Percentiles rank a stretch among this genome's conserved stretches.
phyloP scores from a whole-genome alignment of 352 stramenopile genomes.

The Globisporangium echinulatum region DNA sequence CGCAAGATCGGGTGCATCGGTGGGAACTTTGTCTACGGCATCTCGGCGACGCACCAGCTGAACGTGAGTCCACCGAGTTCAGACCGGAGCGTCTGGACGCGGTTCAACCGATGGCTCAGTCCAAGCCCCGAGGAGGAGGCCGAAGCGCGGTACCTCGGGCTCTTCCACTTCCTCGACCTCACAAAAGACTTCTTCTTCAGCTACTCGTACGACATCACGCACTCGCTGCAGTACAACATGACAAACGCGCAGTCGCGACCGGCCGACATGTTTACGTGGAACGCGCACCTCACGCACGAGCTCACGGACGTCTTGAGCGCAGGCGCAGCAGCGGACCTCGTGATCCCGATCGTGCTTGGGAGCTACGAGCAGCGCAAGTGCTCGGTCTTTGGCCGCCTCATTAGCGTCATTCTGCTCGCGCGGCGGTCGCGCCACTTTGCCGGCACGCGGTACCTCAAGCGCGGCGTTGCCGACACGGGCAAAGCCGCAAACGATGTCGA shows the following conservation, averaged over 20 bases:
- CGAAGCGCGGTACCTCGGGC: conserved; percentile 88
- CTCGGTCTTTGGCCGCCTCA: conserved; percentile 91
- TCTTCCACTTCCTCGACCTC: conserved; percentile 99
- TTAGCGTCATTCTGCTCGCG: conserved; percentile 96
- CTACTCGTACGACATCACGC: conserved; percentile 98
- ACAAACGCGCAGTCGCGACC: conserved; percentile 67
- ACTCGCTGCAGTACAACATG: conserved; percentile 97
- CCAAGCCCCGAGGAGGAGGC: conserved; percentile 77
- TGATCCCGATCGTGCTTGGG: conserved; percentile 91
- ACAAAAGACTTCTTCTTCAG: conserved; percentile 99
- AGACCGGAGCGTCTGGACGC: conserved; percentile 51
- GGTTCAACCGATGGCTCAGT: conserved; percentile 82
- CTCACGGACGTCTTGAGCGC: conserved; percentile 83
- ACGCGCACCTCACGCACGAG: conserved; percentile 94
- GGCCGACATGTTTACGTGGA: conserved; percentile 97
- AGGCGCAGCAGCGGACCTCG: conserved; percentile 75
- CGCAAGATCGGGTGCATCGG: conserved; percentile 95
- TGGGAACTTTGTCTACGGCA: conserved; percentile 96
- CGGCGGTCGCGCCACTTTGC: conserved; percentile 97
- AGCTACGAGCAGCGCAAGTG: conserved; percentile 97
- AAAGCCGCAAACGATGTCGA: conserved; percentile 99
- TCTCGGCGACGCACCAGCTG: conserved; percentile 91
- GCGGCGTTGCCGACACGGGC: conserved; percentile 94
- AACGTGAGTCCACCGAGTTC: conserved; percentile 60
- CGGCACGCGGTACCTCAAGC: conserved; percentile 98